Base-by-base conservation (phyloP, 768 basidiomycete species). In the Pleurotus djamor region DNA sequence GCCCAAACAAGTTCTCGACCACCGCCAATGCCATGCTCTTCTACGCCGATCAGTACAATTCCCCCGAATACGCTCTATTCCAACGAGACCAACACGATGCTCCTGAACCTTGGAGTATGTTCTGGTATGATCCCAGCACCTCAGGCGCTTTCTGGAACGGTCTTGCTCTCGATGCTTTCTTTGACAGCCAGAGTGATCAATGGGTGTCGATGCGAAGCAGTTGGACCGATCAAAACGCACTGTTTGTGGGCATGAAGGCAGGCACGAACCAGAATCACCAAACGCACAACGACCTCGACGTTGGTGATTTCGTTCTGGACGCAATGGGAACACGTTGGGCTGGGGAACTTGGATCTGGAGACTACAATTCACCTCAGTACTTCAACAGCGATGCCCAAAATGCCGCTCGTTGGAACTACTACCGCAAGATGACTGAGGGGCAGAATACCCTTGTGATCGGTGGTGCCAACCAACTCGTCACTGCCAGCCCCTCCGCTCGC, bases 371-470 rank as follows among this genome's bases (percentile, higher is more conserved):
- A 2, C 68, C 73, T 1, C 79, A 80, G 38, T 98, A 98, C 78
- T 99, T 99, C 79, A 76, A 71, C 34, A 84, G 71, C 59, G 93
- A 92, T 63, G 69, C 72, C 0, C 94, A 96, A 71, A 74, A 78
- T 60, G 81, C 86, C 49, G 70, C 76, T 21, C 82, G 96, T 57
- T 98, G 95, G 96, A 66, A 83, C 62, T 98, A 97, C 77, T 99
- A 97, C 80, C 84, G 96, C 69, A 98, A 96, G 81, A 86, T 88
- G 75, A 97, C 96, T 4, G 94, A 96, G 74, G 97, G 97, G 2
- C 97, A 99, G 78, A 99, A 98, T 78, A 95, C 94, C 4, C 79
- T 99, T 62, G 67, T 96, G 56, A 80, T 98, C 64, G 82, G 82
- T 65, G 75, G 78, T 61, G 69, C 74, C 35, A 98, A 98, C 76